A percentile compares a stretch with the other conserved stretches of the same genome.
Evolutionary conservation across 163 green algal genomes (phyloP).

Genomic region (Scenedesmus sp.): DNA sequence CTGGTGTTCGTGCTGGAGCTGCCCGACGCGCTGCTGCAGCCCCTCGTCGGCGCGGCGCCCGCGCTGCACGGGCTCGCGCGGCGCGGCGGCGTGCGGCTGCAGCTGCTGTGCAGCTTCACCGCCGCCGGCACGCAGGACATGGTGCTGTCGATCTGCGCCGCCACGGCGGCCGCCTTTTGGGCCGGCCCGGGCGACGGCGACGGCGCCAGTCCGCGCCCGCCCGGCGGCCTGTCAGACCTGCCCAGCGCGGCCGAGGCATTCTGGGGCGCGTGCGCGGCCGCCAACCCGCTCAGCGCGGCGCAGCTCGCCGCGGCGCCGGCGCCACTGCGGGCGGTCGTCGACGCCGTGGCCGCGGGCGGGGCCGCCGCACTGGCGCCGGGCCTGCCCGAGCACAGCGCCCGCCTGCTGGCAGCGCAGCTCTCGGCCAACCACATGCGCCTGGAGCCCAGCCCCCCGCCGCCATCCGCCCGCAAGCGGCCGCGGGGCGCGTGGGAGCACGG

Average conservation of each 20-base stretch:
- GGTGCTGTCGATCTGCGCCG: background rate
- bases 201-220: background rate
- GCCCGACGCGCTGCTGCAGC: background rate
- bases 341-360: background rate
- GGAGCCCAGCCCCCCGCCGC: background rate
- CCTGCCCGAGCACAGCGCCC: slow-evolving; percentile 10
- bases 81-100: slow-evolving; percentile 5
- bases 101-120: slow-evolving; percentile 23
- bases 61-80: slow-evolving; percentile 1
- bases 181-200: no score
- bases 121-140: slow-evolving; percentile 33
- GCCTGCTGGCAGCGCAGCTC: slow-evolving; percentile 21
- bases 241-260: slow-evolving; percentile 14
- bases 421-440: background rate
- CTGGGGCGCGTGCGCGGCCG: background rate
- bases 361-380: background rate
- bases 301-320: slow-evolving; percentile 4
- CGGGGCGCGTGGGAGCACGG: background rate
- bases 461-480: background rate
- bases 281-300: slow-evolving; percentile 25
- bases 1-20: slow-evolving; percentile 21
- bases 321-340: background rate
- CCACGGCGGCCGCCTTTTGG: slow-evolving; percentile 14
- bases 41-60: background rate
- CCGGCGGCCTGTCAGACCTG: slow-evolving; percentile 26